Percentiles rank a stretch among this genome's conserved stretches.
Evolutionary conservation across 306 rosid genomes (phyloP).

Genomic region (Lathyrus sativus): DNA sequence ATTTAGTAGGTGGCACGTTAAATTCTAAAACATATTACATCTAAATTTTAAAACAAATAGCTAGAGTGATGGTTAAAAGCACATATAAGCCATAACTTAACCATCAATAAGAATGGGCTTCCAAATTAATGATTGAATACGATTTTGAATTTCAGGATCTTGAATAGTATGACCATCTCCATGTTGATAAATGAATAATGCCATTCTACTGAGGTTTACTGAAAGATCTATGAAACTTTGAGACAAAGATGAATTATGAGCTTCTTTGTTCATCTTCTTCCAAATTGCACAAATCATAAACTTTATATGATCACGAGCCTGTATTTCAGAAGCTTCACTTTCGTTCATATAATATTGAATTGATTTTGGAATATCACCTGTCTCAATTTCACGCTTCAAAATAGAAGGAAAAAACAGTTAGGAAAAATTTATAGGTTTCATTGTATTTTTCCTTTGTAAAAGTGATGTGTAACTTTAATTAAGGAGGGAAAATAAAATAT

Average conservation of each 20-base stretch:
- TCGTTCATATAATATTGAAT: slow-evolving; percentile 41
- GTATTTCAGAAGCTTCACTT: slow-evolving; percentile 10
- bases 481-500: no score
- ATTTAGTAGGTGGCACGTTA: no score
- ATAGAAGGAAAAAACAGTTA: not conserved
- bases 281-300: not conserved
- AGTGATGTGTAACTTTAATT: no score
- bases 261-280: slow-evolving; percentile 21
- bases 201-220: slow-evolving; percentile 18
- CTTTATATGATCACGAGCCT: slow-evolving; percentile 27
- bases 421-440: not conserved
- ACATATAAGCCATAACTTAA: no score
- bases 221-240: slow-evolving; percentile 14
- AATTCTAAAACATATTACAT: no score
- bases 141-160: not conserved
- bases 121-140: not conserved
- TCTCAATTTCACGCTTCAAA: not conserved
- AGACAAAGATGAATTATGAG: slow-evolving; percentile 7
- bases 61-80: no score
- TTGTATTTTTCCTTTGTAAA: not conserved
- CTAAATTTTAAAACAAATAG: no score
- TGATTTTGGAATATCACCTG: slow-evolving; percentile 33
- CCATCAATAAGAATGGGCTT: not conserved
- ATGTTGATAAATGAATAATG: slow-evolving; percentile 16
- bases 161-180: slow-evolving; percentile 30